phyloP scores from a whole-genome alignment of 371 early-diverging fungal genomes.

The Mucor piriformis region DNA sequence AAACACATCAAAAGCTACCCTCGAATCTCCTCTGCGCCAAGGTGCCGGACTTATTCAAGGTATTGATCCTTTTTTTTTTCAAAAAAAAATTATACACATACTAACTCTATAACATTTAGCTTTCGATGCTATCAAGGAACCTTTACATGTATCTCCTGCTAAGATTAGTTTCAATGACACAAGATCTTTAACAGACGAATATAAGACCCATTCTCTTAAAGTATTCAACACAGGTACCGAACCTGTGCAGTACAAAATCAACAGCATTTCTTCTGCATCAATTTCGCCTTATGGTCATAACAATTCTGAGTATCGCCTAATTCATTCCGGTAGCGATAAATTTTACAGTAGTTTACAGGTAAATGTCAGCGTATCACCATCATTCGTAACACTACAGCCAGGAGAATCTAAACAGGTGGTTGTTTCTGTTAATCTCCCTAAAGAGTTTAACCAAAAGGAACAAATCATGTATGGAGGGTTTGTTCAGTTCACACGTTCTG shows the following conservation, averaged over 20 bases:
- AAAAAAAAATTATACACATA: not conserved
- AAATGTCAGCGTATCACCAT: not conserved
- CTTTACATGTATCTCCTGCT: constrained; percentile 62
- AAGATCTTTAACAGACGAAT: constrained; percentile 17
- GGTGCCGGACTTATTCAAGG: constrained; percentile 69
- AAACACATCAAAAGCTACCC: constrained; percentile 12
- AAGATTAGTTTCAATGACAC: constrained; percentile 74
- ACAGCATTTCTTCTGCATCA: not conserved
- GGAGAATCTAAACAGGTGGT: constrained; percentile 4
- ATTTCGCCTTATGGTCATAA: constrained; percentile 11
- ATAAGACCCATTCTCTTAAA: constrained; percentile 10
- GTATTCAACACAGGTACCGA: constrained; percentile 59
- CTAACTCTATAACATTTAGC: constrained; percentile 20
- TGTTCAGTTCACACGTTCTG: constrained; percentile 22
- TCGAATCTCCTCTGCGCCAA: constrained; percentile 54
- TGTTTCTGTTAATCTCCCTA: constrained; percentile 4
- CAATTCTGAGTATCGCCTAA: not conserved
- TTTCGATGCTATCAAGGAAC: constrained; percentile 59
- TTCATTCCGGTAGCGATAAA: not conserved
- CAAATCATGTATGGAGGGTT: constrained; percentile 44
- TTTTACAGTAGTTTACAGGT: constrained; percentile 9
- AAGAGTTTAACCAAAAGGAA: not conserved
- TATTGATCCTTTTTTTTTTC: constrained; percentile 3
- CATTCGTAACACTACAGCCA: constrained; percentile 3
- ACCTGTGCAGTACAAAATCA: constrained; percentile 41